Evolutionary conservation across 805 yeast species (phyloP), one percentile per base, ranked within the genome.

Genomic region (Vanderwaltozyma tropicalis): DNA sequence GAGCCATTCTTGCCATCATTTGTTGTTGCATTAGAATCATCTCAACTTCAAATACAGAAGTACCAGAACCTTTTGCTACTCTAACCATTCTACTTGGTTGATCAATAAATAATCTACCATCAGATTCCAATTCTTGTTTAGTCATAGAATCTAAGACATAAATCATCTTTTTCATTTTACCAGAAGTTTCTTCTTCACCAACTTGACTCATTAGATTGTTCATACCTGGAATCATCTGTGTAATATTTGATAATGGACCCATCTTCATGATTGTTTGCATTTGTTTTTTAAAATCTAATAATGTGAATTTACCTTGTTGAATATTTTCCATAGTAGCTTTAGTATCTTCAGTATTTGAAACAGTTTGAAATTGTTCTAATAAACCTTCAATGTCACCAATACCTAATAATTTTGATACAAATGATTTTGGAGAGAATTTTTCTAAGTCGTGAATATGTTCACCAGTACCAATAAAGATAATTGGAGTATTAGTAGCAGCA

Each of bases 81-180:
- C 98, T 72, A 4, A 87, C 74, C 35, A 89, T 76, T 59, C 98
- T 74, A 32, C 79, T 69, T 5, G 97, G 97, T 60, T 88, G 78
- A 37, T 78, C 76, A 28, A 73, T 69, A 59, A 89, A 86, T 16
- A 83, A 62, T 42, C 76, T 67, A 1, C 97, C 97, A 59, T 89
- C 97, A 45, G 85, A 74, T 51, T 86, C 95, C 43, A 89, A 72
- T 64, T 89, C 98, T 53, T 80, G 68, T 46, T 78, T 79, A 1
- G 96, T 89, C 98, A 89, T 89, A 2, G 96, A 86, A 59, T 89
- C 98, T 82, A 89, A 74, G 21, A 89, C 79, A 52, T 74, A 88
- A 32, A 89, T 78, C 94, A 89, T 86, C 46, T 80, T 71, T 57
- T 88, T 89, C 66, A 89, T 69, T 53, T 80, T 72, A 39, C 73